Conservation (phyloP, 768 basidiomycete genomes). For the Rhizopogon vesiculosus region DNA sequence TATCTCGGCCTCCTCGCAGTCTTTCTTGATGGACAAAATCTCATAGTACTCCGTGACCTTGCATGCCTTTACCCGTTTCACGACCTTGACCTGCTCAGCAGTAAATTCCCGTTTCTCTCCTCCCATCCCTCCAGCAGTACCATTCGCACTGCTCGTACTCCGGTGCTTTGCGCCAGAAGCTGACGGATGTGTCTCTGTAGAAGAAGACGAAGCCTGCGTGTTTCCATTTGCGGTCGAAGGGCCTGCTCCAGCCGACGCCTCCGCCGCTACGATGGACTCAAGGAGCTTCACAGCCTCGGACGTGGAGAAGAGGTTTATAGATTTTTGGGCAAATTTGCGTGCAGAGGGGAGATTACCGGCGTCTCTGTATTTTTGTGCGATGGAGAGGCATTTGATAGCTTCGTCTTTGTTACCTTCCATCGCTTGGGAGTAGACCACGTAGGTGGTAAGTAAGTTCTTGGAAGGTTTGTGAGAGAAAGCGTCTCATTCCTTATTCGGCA, state of each 20-base stretch:
- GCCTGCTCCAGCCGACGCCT: conserved; percentile 36
- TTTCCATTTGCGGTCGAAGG: conserved; percentile 31
- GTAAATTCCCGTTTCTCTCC: conserved; percentile 85
- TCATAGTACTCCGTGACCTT: conserved; percentile 92
- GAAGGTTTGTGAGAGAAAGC: neutral
- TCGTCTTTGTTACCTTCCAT: conserved; percentile 94
- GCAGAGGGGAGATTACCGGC: conserved; percentile 72
- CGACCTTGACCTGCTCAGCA: conserved; percentile 73
- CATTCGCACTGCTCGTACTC: conserved; percentile 33
- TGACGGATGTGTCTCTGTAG: conserved; percentile 68
- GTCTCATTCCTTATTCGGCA: neutral
- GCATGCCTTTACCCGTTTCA: conserved; percentile 82
- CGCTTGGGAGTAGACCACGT: conserved; percentile 9
- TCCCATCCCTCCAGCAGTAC: conserved; percentile 58
- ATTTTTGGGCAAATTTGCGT: conserved; percentile 87
- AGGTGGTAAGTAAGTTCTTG: neutral
- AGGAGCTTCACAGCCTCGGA: conserved; percentile 69
- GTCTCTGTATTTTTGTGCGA: conserved; percentile 72
- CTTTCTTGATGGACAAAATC: conserved; percentile 74
- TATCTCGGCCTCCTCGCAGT: conserved; percentile 79
- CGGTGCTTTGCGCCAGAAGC: conserved; percentile 70
- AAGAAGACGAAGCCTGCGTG: conserved; percentile 41
- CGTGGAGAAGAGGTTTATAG: conserved; percentile 75
- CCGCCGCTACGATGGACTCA: conserved; percentile 56
- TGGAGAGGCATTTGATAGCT: conserved; percentile 73